These are phyloP conservation scores for Suillus fuscotomentosus DNA, from an alignment of 768 basidiomycete species.

Conservation along the genomic window DNA sequence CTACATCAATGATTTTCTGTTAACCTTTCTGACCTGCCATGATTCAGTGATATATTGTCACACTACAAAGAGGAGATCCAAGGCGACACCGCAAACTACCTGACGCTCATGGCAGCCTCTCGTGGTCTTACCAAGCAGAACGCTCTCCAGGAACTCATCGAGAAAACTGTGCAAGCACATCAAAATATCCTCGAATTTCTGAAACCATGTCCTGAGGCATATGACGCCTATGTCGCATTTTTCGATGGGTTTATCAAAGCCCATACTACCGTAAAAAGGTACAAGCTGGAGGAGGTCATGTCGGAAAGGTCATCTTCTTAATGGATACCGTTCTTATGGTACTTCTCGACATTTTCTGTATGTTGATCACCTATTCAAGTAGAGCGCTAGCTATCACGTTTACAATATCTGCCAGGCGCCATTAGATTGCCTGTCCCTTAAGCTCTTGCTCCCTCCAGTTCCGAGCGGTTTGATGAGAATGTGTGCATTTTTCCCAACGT, in stretches of 20 bases:
- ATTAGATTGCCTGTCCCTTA: not conserved
- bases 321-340: not conserved
- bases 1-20: not conserved
- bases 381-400: not conserved
- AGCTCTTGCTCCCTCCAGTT: not conserved
- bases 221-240: constrained; percentile 7
- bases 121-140: constrained; percentile 23
- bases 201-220: constrained; percentile 6
- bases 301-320: not conserved
- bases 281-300: constrained; percentile 15
- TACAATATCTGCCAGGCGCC: not conserved
- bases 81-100: constrained; percentile 30
- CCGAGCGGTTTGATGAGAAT: too few relatives aligned
- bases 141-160: constrained; percentile 19
- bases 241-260: constrained; percentile 16
- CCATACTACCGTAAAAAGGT: constrained; percentile 16
- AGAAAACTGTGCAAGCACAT: constrained; percentile 21
- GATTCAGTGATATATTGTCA: constrained; percentile 27
- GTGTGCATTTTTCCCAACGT: too few relatives aligned
- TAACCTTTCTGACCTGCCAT: not conserved
- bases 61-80: constrained; percentile 37
- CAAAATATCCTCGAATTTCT: constrained; percentile 19
- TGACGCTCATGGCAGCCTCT: constrained; percentile 28
- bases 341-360: not conserved
- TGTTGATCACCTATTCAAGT: not conserved